Evolutionary conservation across 768 basidiomycete genomes (phyloP).

Genomic region (Mycena rebaudengoi): DNA sequence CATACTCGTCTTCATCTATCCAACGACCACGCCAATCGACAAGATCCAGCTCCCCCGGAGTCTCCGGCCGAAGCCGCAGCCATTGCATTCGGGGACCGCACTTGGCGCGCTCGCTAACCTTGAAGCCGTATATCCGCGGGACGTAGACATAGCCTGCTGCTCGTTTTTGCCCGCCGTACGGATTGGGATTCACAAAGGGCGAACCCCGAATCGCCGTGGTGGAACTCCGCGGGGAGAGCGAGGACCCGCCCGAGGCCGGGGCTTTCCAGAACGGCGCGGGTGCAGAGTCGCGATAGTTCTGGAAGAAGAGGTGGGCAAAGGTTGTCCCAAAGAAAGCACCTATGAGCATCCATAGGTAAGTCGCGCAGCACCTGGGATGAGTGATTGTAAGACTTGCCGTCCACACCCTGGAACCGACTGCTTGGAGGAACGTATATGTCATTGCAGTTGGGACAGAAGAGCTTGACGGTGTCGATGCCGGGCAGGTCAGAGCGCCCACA

Average conservation of each 20-base stretch:
- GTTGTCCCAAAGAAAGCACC: conserved; percentile 99
- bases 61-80: conserved; percentile 88
- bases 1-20: conserved; percentile 71
- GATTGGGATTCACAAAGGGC: conserved; percentile 88
- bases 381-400: conserved; percentile 65
- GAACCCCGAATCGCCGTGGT: conserved; percentile 50
- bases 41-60: conserved; percentile 78
- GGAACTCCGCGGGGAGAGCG: conserved; percentile 64
- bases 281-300: conserved; percentile 94
- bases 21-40: conserved; percentile 94
- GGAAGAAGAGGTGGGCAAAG: conserved; percentile 98
- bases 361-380: conserved; percentile 8
- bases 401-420: conserved; percentile 94
- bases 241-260: conserved; percentile 62
- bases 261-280: conserved; percentile 93
- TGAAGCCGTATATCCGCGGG: conserved; percentile 96
- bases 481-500: conserved; percentile 96
- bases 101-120: conserved; percentile 93
- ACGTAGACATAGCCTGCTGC: conserved; percentile 88
- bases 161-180: conserved; percentile 88
- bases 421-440: conserved; percentile 97
- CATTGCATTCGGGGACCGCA: conserved; percentile 98
- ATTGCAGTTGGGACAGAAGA: conserved; percentile 98
- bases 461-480: conserved; percentile 95
- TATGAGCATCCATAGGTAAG: conserved; percentile 38